phyloP scores from a whole-genome alignment of 495 filamentous ascomycete genomes.

The Copromyces sp. region DNA sequence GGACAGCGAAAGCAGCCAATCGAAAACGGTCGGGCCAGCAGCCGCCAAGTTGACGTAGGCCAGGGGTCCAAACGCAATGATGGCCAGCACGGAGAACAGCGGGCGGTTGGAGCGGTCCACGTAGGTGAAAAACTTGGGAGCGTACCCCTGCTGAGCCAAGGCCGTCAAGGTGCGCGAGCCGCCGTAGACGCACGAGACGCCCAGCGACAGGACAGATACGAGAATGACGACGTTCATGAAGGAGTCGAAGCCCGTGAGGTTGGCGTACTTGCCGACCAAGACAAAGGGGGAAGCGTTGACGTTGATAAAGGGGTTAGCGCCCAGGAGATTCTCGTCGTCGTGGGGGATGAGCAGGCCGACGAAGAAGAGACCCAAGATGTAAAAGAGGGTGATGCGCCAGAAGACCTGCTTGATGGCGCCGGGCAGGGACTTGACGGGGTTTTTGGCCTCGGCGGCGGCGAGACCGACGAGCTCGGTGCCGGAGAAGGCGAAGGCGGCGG shows the following conservation, averaged over 20 bases:
- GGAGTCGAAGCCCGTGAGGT: slow-evolving; percentile 53
- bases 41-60: slow-evolving; percentile 46
- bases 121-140: slow-evolving; percentile 48
- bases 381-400: slow-evolving; percentile 65
- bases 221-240: slow-evolving; percentile 70
- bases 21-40: slow-evolving; percentile 40
- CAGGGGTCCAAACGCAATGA: slow-evolving; percentile 41
- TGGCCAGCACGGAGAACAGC: slow-evolving; percentile 35
- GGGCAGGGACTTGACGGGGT: slow-evolving; percentile 55
- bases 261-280: slow-evolving; percentile 55
- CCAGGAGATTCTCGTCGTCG: slow-evolving; percentile 43
- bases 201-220: slow-evolving; percentile 56
- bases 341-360: slow-evolving; percentile 61
- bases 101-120: slow-evolving; percentile 50
- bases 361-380: slow-evolving; percentile 62
- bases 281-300: slow-evolving; percentile 65
- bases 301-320: slow-evolving; percentile 36
- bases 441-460: slow-evolving; percentile 57
- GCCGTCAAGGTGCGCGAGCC: slow-evolving; percentile 61
- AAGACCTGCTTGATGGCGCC: slow-evolving; percentile 65
- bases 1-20: slow-evolving; percentile 60
- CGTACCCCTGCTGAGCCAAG: slow-evolving; percentile 46
- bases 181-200: slow-evolving; percentile 57
- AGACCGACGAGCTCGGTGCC: slow-evolving; percentile 67
- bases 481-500: slow-evolving; percentile 61